Percentiles rank a stretch among this genome's conserved stretches.
Evolutionary conservation across 2,329 filamentous ascomycete genomes (phyloP).

Genomic region (Diaporthe sp.): DNA sequence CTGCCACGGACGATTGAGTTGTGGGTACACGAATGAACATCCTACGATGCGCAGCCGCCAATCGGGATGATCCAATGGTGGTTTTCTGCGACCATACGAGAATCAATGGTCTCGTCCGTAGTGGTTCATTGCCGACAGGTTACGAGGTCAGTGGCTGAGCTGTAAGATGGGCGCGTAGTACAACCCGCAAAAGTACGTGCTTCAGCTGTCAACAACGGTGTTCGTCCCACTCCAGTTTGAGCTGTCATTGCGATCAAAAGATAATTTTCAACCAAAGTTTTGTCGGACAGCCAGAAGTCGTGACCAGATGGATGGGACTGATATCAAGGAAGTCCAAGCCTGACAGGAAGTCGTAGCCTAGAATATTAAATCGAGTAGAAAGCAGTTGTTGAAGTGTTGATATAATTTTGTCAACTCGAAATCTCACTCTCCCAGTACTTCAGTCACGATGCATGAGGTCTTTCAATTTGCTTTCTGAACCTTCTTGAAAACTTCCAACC

Average conservation of each 20-base stretch:
- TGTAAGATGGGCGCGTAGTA: background rate
- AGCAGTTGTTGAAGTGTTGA: background rate
- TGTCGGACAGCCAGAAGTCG: background rate
- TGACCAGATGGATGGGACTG: background rate
- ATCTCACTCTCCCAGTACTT: background rate
- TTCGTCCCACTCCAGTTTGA: background rate
- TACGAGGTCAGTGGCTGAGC: conserved; percentile 18
- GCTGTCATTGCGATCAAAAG: background rate
- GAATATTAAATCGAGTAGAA: background rate
- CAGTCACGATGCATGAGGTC: background rate
- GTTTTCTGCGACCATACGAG: background rate
- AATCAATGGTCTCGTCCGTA: background rate
- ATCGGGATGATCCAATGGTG: background rate
- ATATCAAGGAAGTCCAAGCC: background rate
- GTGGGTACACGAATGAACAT: background rate
- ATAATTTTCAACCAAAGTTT: background rate
- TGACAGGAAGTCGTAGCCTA: background rate
- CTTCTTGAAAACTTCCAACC: background rate
- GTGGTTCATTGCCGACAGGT: background rate
- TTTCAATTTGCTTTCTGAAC: background rate
- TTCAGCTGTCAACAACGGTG: background rate
- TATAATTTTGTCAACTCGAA: background rate
- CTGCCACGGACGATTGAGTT: background rate
- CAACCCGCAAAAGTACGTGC: background rate
- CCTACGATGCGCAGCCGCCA: background rate